Conservation (phyloP, 371 early-diverging fungal genomes). For the Nematocida sp. region DNA sequence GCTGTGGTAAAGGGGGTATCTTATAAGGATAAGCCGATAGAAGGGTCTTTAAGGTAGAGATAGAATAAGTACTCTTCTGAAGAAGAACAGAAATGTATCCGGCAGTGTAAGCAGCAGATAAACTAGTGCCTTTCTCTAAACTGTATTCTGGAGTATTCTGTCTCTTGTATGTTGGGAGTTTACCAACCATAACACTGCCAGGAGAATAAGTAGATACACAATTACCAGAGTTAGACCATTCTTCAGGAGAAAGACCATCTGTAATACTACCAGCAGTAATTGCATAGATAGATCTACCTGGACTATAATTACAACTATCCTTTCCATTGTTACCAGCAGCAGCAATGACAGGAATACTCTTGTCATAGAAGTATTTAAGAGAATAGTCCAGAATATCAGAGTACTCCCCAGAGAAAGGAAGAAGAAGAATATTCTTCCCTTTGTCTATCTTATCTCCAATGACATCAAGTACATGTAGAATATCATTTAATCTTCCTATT, state of each 20-base stretch:
- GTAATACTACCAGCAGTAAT: slow-evolving; percentile 56
- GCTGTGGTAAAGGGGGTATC: neutral
- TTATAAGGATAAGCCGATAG: neutral
- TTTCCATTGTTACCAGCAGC: slow-evolving; percentile 59
- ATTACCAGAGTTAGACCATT: slow-evolving; percentile 29
- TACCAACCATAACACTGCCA: slow-evolving; percentile 18
- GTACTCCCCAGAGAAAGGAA: slow-evolving; percentile 58
- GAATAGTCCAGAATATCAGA: slow-evolving; percentile 49
- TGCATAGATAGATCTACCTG: slow-evolving; percentile 52
- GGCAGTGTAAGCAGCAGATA: slow-evolving; percentile 40
- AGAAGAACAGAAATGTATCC: slow-evolving; percentile 29
- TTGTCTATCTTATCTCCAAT: neutral
- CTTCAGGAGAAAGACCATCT: neutral
- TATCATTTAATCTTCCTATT: slow-evolving; percentile 49
- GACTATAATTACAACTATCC: slow-evolving; percentile 58
- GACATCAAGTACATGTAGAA: slow-evolving; percentile 54
- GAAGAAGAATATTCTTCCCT: slow-evolving; percentile 45
- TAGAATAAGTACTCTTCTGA: neutral
- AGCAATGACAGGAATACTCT: slow-evolving; percentile 52
- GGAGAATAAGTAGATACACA: slow-evolving; percentile 12
- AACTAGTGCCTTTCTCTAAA: slow-evolving; percentile 10
- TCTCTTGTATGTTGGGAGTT: neutral
- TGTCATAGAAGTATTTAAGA: slow-evolving; percentile 30
- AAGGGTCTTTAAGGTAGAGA: neutral
- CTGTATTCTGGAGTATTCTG: neutral